Conservation (phyloP, 1,139 yeast genomes). For the Debaryomycetaceae sp. region DNA sequence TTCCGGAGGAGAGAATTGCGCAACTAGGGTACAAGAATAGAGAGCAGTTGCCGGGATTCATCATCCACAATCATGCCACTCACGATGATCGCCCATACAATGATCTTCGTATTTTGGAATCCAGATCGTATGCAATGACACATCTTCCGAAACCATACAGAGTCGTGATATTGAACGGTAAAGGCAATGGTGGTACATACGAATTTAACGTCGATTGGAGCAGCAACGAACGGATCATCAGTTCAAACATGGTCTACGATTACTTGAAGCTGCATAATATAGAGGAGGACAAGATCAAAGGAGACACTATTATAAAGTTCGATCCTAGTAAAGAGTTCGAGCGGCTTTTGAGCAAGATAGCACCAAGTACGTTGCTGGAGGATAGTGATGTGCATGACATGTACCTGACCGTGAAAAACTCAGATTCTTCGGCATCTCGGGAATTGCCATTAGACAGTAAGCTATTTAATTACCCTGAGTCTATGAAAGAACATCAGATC, state of each 20-base stretch:
- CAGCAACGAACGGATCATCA: slow-evolving; percentile 17
- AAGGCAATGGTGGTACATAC: slow-evolving; percentile 22
- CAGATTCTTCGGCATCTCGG: slow-evolving; percentile 12
- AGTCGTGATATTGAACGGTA: slow-evolving; percentile 26
- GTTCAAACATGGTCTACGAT: slow-evolving; percentile 19
- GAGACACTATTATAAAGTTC: slow-evolving; percentile 12
- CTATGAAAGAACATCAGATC: slow-evolving; percentile 16
- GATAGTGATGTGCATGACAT: slow-evolving; percentile 22
- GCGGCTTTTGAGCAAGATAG: slow-evolving; percentile 14
- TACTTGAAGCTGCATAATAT: slow-evolving; percentile 13
- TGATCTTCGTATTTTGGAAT: slow-evolving; percentile 26
- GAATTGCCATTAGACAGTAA: slow-evolving; percentile 16
- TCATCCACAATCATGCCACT: slow-evolving; percentile 22
- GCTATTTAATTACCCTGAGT: slow-evolving; percentile 21
- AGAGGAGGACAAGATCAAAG: slow-evolving; percentile 8
- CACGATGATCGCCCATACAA: slow-evolving; percentile 26
- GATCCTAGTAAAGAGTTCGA: slow-evolving; percentile 20
- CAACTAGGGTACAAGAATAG: slow-evolving; percentile 19
- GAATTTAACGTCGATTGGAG: slow-evolving; percentile 27
- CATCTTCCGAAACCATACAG: slow-evolving; percentile 28
- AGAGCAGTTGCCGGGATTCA: slow-evolving; percentile 26
- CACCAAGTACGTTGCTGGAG: slow-evolving; percentile 17
- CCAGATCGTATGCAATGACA: slow-evolving; percentile 25
- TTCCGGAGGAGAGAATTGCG: slow-evolving; percentile 18
- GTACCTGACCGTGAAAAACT: slow-evolving; percentile 16